These are phyloP conservation scores for Dunaliella primolecta DNA, from an alignment of 139 green algal species.

Conservation along the genomic window DNA sequence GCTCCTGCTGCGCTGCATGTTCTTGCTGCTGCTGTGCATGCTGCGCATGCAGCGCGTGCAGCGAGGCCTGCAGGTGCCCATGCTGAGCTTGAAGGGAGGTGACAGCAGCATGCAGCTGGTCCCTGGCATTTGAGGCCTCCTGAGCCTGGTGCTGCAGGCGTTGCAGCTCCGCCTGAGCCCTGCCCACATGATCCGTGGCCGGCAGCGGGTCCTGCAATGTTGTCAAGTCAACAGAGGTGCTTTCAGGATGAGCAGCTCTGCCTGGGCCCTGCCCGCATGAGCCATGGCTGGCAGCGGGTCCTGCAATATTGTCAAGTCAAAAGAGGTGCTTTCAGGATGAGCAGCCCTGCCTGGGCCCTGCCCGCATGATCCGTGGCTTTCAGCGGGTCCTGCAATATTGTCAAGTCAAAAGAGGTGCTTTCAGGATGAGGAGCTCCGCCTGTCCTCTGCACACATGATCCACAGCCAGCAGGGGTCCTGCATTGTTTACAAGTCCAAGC, in stretches of 20 bases:
- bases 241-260: too few relatives aligned
- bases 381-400: not conserved
- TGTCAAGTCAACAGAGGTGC: too few relatives aligned
- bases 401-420: too few relatives aligned
- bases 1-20: not conserved
- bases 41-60: not conserved
- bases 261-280: not conserved
- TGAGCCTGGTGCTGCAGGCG: not conserved
- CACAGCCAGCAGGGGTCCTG: not conserved
- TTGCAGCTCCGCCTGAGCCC: not conserved
- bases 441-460: not conserved
- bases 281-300: not conserved
- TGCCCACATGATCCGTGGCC: not conserved
- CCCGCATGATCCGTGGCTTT: not conserved
- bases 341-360: not conserved
- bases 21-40: slow-evolving; percentile 11
- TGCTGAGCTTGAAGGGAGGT: not conserved
- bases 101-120: not conserved
- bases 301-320: too few relatives aligned
- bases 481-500: too few relatives aligned
- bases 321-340: too few relatives aligned
- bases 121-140: not conserved
- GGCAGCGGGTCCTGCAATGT: not conserved
- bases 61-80: not conserved
- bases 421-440: not conserved